Conservation (phyloP, 768 basidiomycete species). For the Mrakia gelida region DNA sequence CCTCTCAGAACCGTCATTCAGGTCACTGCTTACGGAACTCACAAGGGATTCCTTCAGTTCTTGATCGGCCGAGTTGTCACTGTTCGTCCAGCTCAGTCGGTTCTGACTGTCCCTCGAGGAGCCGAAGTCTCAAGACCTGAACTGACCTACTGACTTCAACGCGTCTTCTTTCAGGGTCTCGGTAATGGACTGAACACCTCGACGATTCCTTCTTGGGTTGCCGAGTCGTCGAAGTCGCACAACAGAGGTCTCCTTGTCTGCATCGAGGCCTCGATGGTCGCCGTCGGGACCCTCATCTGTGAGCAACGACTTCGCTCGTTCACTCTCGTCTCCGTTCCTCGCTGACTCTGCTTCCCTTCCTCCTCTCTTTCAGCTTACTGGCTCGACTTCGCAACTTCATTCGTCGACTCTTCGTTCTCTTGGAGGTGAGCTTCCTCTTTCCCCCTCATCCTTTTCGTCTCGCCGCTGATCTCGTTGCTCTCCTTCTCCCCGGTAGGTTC, state of each 20-base stretch:
- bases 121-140: background rate
- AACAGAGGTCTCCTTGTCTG: conserved; percentile 51
- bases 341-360: no score
- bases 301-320: no score
- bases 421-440: conserved; percentile 41
- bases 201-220: conserved; percentile 51
- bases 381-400: conserved; percentile 50
- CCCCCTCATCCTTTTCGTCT: no score
- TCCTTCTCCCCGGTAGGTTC: conserved; percentile 31
- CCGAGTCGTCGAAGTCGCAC: conserved; percentile 51
- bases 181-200: conserved; percentile 49
- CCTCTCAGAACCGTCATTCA: conserved; percentile 45
- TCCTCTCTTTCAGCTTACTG: conserved; percentile 40
- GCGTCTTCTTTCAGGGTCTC: conserved; percentile 34
- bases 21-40: conserved; percentile 43
- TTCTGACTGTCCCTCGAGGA: background rate
- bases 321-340: no score
- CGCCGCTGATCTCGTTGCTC: no score
- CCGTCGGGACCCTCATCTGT: conserved; percentile 45
- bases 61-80: conserved; percentile 42
- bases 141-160: background rate
- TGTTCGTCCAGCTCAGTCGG: background rate
- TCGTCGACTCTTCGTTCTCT: conserved; percentile 45
- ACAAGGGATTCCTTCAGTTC: conserved; percentile 47
- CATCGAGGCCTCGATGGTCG: conserved; percentile 49